A percentile compares a stretch with the other conserved stretches of the same genome.
These are phyloP conservation scores for Phytopythium helicoides DNA, from an alignment of 352 stramenopile genomes.

Conservation along the genomic window DNA sequence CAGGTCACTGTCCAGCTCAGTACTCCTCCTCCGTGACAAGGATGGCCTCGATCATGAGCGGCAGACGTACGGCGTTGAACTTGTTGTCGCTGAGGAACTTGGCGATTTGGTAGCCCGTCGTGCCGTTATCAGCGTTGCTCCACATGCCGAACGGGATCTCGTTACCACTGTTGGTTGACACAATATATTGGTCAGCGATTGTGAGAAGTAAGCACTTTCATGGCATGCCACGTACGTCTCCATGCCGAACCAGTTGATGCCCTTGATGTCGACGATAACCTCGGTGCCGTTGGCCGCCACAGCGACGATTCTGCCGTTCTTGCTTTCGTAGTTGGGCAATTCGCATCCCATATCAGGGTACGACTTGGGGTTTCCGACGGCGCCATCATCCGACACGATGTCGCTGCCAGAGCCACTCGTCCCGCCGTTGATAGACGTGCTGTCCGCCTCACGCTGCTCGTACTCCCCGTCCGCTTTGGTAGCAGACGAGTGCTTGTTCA, in stretches of 20 bases:
- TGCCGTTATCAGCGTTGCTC: constrained; percentile 68
- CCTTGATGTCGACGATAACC: constrained; percentile 61
- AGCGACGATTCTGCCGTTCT: constrained; percentile 58
- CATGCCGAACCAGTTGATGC: constrained; percentile 80
- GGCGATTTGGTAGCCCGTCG: constrained; percentile 70
- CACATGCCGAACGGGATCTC: constrained; percentile 67
- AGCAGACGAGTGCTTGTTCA: constrained; percentile 14
- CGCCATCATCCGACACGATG: too few relatives aligned
- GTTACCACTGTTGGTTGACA: constrained; percentile 27
- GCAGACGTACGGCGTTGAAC: constrained; percentile 69
- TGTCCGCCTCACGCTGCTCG: constrained; percentile 19
- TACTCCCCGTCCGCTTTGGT: constrained; percentile 19
- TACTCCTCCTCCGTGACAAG: too few relatives aligned
- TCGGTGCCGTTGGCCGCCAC: constrained; percentile 51
- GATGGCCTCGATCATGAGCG: constrained; percentile 60
- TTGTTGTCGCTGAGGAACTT: constrained; percentile 66
- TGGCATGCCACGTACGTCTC: constrained; percentile 42
- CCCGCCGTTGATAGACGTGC: constrained; percentile 13
- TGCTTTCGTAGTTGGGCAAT: constrained; percentile 68
- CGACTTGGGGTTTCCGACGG: constrained; percentile 71
- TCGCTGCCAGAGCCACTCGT: constrained; percentile 26
- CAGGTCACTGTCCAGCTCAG: too few relatives aligned
- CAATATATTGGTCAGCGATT: background rate
- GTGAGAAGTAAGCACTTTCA: background rate
- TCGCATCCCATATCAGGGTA: constrained; percentile 65